Conservation (phyloP, 495 filamentous ascomycete genomes). For the Lentithecium fluviatile region DNA sequence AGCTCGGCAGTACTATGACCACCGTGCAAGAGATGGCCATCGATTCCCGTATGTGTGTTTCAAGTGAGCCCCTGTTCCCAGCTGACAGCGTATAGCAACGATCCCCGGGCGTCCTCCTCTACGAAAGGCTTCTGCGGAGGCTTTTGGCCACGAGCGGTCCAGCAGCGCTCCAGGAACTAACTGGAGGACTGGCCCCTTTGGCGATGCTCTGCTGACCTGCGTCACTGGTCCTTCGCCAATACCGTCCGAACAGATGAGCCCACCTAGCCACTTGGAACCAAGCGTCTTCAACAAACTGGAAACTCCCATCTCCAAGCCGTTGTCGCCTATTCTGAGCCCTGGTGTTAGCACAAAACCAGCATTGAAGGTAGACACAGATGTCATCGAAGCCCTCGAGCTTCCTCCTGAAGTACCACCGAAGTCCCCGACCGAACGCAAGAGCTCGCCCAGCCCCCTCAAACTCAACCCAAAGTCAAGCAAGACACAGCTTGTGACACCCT, state of each 20-base stretch:
- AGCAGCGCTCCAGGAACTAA: constrained; percentile 57
- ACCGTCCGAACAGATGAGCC: constrained; percentile 4
- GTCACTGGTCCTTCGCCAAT: constrained; percentile 31
- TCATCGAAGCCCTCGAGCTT: constrained; percentile 44
- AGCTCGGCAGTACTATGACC: constrained; percentile 65
- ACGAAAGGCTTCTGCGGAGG: constrained; percentile 38
- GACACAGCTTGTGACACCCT: constrained; percentile 26
- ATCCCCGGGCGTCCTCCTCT: constrained; percentile 68
- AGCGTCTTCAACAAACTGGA: constrained; percentile 7
- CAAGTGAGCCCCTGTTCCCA: neutral
- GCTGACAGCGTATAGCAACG: constrained; percentile 56
- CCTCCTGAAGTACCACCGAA: constrained; percentile 52
- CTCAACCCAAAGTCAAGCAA: constrained; percentile 35
- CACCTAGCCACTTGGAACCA: neutral
- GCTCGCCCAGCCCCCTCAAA: constrained; percentile 29
- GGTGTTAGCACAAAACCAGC: constrained; percentile 23
- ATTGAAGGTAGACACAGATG: constrained; percentile 40
- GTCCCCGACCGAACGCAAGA: constrained; percentile 37
- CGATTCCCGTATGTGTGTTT: constrained; percentile 68
- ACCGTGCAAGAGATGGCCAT: constrained; percentile 65
- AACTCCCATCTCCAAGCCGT: constrained; percentile 16
- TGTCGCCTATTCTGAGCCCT: constrained; percentile 37
- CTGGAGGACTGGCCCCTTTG: constrained; percentile 39
- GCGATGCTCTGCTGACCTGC: constrained; percentile 37
- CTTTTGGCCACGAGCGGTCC: constrained; percentile 56